These are phyloP conservation scores for Takakia lepidozioides DNA, from an alignment of 225 moss, liverwort and hornwort genomes.

Conservation along the genomic window DNA sequence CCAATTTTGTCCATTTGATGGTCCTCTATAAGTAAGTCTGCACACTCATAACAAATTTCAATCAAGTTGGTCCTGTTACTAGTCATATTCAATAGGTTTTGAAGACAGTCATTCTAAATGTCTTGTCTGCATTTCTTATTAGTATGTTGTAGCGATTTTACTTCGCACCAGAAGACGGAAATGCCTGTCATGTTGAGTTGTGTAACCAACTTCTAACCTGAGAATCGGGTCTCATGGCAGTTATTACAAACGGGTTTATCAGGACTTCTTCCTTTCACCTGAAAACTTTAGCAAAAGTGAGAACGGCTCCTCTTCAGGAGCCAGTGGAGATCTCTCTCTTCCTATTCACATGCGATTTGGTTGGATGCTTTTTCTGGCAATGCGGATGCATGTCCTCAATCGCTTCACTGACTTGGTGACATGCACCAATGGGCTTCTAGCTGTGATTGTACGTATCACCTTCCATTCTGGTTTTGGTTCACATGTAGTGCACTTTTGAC, in stretches of 20 bases:
- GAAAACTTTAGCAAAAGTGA: slow-evolving; percentile 47
- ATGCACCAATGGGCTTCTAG: slow-evolving; percentile 89
- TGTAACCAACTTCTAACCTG: slow-evolving; percentile 7
- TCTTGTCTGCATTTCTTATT: no score
- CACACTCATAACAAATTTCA: not conserved
- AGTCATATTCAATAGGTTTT: no score
- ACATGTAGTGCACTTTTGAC: no score
- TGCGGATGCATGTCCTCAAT: slow-evolving; percentile 76
- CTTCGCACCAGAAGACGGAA: no score
- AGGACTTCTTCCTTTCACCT: slow-evolving; percentile 62
- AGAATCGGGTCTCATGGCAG: slow-evolving; percentile 26
- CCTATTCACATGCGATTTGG: slow-evolving; percentile 91
- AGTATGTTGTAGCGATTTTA: no score
- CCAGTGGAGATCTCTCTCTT: slow-evolving; percentile 39
- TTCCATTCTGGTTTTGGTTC: no score
- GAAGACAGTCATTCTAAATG: no score
- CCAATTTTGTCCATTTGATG: slow-evolving; percentile 81
- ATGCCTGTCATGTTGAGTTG: no score
- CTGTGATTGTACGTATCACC: slow-evolving; percentile 80
- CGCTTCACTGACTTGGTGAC: slow-evolving; percentile 87
- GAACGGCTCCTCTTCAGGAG: slow-evolving; percentile 49
- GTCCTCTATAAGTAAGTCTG: slow-evolving; percentile 79
- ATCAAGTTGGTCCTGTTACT: no score
- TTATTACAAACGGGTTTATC: slow-evolving; percentile 92
- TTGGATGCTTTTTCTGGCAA: slow-evolving; percentile 92